Evolutionary conservation across 176 grass and related monocot species (phyloP), one percentile per base, ranked within the genome.

Genomic region (Ampelocalamus luodianensis): DNA sequence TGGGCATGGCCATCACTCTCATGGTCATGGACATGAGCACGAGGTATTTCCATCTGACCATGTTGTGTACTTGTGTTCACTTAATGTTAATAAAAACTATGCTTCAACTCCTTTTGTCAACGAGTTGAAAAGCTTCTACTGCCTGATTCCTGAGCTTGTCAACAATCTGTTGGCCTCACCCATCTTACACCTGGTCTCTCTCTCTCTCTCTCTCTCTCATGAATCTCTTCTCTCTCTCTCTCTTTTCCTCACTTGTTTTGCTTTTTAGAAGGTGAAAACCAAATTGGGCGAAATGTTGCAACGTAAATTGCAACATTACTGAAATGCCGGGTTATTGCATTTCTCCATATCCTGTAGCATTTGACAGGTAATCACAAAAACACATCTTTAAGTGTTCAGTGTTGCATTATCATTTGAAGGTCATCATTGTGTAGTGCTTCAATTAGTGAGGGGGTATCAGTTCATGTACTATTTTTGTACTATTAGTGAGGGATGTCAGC

Each of bases 1-100:
- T 42, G 92, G 92, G 53, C 93, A 97, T 84, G 95, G 89, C 59
- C 91, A 95, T 15, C 93, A 97, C 64, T 83, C 92, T 44, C 75
- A 94, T 74, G 89, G 85, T 17, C 95, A 93, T 90, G 91, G 84
- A 38, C 79, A 84, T 74, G 91, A 88, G 78, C 72, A 89, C 65
- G 84, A 94, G 92, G 92, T 94, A 91, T 71, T 79, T 22, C 3
- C 14, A 16, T 46, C 6, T 38, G 8, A 29, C 16, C 22, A 68
- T 48, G 68, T 44, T 65, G 5, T 48, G 3, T 78, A 74, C 61
- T 44, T 65, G 5, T 48, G 3, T 78, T 78, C 61, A 38, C 36
- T 77, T 74, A 8, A 20, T 36, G 54, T 42, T 42, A 20, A 20
- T 48, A 70, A 49, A 65, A 42, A 43, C 20, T 16, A 23, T 81